Evolutionary conservation across 2,329 filamentous ascomycete genomes (phyloP), one percentile per base, ranked within the genome.

Genomic region (Colletotrichum echinochloae): DNA sequence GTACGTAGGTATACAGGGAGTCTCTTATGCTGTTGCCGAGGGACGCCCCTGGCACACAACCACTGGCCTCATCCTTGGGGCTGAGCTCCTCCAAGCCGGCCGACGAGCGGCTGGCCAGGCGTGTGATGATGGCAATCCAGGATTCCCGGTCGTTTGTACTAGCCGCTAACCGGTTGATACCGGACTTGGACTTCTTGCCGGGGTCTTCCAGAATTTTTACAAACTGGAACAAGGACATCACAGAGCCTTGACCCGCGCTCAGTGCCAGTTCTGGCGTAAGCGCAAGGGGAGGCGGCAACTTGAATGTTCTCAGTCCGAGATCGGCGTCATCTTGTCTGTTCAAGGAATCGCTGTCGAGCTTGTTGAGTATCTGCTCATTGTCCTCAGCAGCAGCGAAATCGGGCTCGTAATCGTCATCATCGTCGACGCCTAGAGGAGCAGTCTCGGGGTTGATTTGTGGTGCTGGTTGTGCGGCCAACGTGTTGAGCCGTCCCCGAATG

Each of bases 91-190:
- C 91, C 3, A 97, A 85, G 2, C 92, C 92, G 30, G 90, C 89
- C 16, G 89, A 87, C 28, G 94, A 89, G 46, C 95, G 89, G 4
- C 95, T 97, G 16, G 95, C 95, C 56, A 98, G 83, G 57, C 96
- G 90, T 49, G 92, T 92, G 66, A 98, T 87, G 26, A 98, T 89
- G 0, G 94, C 96, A 74, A 97, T 89, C 95, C 95, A 98, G 0
- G 94, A 93, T 73, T 98, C 95, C 72, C 92, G 88, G 76, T 95
- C 94, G 75, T 94, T 94, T 2, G 91, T 91, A 77, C 91, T 95
- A 30, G 93, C 94, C 0, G 95, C 95, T 46, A 98, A 84, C 59
- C 95, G 89, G 76, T 93, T 93, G 78, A 98, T 92, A 0, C 96
- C 95, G 72, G 88, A 84, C 81, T 91, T 90, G 76, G 86, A 84